Evolutionary conservation across 2,329 filamentous ascomycete genomes (phyloP).

Genomic region (Plectosphaerella sp.): DNA sequence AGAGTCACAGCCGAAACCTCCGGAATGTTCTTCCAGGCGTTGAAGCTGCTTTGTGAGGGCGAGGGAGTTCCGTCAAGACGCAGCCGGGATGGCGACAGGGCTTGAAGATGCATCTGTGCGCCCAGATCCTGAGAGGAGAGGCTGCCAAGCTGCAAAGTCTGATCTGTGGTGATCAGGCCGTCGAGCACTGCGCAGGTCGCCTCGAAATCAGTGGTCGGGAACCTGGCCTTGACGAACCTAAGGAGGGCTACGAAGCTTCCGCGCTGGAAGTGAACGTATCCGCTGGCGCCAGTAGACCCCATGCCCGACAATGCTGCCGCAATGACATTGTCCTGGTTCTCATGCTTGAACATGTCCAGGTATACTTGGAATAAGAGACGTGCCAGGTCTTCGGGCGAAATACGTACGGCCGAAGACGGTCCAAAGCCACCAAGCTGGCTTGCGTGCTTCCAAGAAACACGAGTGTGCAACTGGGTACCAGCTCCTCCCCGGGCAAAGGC

Average conservation of each 20-base stretch:
- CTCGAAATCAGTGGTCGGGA: constrained; percentile 27
- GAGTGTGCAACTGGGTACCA: constrained; percentile 17
- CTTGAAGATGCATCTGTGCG: constrained; percentile 29
- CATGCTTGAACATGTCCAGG: constrained; percentile 37
- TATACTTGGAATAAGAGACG: constrained; percentile 36
- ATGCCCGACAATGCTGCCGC: constrained; percentile 4
- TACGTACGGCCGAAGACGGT: constrained; percentile 23
- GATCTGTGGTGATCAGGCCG: constrained; percentile 23
- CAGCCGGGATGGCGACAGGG: constrained; percentile 25
- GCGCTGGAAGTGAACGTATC: constrained; percentile 23
- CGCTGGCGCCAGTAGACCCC: constrained; percentile 2
- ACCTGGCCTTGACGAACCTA: constrained; percentile 26
- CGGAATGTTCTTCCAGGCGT: constrained; percentile 31
- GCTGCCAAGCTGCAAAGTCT: constrained; percentile 19
- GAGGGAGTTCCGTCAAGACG: constrained; percentile 13
- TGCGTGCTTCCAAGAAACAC: constrained; percentile 31
- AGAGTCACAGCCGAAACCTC: constrained; percentile 30
- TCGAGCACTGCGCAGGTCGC: constrained; percentile 22
- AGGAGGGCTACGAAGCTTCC: constrained; percentile 34
- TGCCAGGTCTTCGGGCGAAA: constrained; percentile 26
- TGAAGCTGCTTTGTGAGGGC: constrained; percentile 21
- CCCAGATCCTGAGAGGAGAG: constrained; percentile 29
- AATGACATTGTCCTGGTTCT: constrained; percentile 21
- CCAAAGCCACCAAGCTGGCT: constrained; percentile 21
- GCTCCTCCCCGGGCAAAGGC: background rate